Percentiles rank a stretch among this genome's conserved stretches.
Evolutionary conservation across 2,329 filamentous ascomycete species (phyloP).

Genomic region (Colletotrichum sp.): DNA sequence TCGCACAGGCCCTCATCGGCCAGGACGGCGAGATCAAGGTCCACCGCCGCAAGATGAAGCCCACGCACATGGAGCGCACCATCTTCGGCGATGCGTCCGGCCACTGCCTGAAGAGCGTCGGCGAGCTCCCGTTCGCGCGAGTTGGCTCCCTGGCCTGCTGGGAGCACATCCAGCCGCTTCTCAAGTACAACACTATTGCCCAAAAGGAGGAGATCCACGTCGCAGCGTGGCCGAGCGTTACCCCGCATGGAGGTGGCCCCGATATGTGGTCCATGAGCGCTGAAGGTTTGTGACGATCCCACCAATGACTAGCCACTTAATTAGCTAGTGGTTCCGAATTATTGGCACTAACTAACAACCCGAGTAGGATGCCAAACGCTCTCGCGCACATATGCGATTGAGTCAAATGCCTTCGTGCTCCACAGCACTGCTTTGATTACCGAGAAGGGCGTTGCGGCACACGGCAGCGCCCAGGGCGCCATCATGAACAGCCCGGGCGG

Average conservation of each 20-base stretch:
- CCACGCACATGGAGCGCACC: constrained; percentile 57
- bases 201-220: constrained; percentile 33
- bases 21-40: constrained; percentile 41
- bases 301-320: not conserved
- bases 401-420: constrained; percentile 46
- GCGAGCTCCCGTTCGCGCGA: constrained; percentile 53
- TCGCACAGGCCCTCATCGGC: constrained; percentile 50
- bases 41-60: constrained; percentile 54
- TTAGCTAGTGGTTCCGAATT: not conserved
- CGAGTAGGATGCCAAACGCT: constrained; percentile 38
- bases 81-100: constrained; percentile 33
- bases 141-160: constrained; percentile 61
- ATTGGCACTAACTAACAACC: constrained; percentile 26
- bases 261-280: constrained; percentile 16
- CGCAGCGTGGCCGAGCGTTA: constrained; percentile 29
- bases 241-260: constrained; percentile 4
- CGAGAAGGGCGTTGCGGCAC: constrained; percentile 42
- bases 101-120: constrained; percentile 43
- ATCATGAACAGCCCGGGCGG: constrained; percentile 42
- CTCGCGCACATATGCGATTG: constrained; percentile 41
- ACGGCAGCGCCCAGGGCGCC: constrained; percentile 40
- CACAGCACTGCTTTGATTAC: constrained; percentile 43
- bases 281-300: constrained; percentile 16
- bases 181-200: constrained; percentile 32
- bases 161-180: constrained; percentile 61